Base-by-base conservation (phyloP, 1,284 basidiomycete species). In the Tilletia horrida region DNA sequence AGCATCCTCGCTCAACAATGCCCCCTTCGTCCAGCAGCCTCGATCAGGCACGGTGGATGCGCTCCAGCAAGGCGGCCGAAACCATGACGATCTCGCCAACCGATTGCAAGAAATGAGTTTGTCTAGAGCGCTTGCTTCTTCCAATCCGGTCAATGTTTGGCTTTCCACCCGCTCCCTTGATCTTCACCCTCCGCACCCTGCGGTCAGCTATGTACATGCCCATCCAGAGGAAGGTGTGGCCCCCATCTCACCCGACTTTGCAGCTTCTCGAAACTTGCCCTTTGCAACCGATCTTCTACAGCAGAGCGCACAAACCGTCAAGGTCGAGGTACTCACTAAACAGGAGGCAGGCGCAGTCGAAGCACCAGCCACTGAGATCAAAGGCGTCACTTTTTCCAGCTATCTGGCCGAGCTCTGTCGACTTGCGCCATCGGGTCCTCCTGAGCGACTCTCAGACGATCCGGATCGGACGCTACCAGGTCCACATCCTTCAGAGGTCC, bases 401-500 rank as follows among this genome's bases (percentile, higher is more conserved):
- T 52, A 66, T 14, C 35, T 59, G 11, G 11, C 43, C n/a, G 25
- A 52, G 21, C 48, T 66, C n/a, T 35, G 52, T 25, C 47, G 65
- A 9, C n/a, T 48, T 14, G 63, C 63, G 23, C 63, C 64, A 18
- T 42, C 16, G 40, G 23, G 23, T 11, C 27, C 52, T 25, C 45
- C 64, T 43, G 43, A 40, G 16, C 35, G 31, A 43, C 13, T 16
- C 3, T 7, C 44, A 14, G 29, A 47, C 21, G 50, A 57, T 25
- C 47, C 64, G 27, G 65, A 66, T 6, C 43, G 29, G 25, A 52
- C 50, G 11, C 21, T 43, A 25, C 35, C 35, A 16, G 70, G 71
- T 3, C 74, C 74, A 68, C 74, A 77, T 63, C 66, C 67, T 1
- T 70, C 69, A 47, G 80, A 81, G 59, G 69, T 81, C 4, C 79